Evolutionary conservation across 106 monocot genomes (phyloP).

Genomic region (Dendrobium huoshanense): DNA sequence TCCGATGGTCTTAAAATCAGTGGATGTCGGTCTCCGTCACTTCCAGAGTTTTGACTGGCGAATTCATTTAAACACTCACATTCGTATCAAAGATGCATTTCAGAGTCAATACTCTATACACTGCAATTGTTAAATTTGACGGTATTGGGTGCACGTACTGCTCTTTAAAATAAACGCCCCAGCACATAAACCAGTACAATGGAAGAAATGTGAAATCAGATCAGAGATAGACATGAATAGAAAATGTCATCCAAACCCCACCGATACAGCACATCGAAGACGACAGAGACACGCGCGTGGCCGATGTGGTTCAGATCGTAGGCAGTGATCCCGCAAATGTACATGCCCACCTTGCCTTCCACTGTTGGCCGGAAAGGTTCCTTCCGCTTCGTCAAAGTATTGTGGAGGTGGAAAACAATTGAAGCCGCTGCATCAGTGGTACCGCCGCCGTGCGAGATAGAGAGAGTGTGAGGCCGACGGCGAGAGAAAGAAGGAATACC

Average conservation of each 20-base stretch:
- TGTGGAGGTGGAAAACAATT: slow-evolving; percentile 47
- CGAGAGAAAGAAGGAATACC: background rate
- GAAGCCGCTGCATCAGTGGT: background rate
- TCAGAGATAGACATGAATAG: background rate
- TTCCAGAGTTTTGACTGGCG: too few species aligned
- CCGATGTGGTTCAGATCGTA: slow-evolving; percentile 93
- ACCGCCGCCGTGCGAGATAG: background rate
- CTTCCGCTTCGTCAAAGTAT: slow-evolving; percentile 64
- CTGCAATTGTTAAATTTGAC: background rate
- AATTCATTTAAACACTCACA: too few species aligned
- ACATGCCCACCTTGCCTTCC: slow-evolving; percentile 78
- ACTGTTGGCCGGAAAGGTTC: slow-evolving; percentile 52
- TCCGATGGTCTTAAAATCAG: background rate
- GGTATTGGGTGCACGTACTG: background rate
- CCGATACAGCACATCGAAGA: slow-evolving; percentile 86
- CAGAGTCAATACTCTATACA: background rate
- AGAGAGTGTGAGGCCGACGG: background rate
- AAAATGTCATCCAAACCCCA: slow-evolving; percentile 2
- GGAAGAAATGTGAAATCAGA: background rate
- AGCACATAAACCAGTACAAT: background rate
- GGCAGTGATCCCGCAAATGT: slow-evolving; percentile 83
- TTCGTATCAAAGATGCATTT: background rate
- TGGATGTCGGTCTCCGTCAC: too few species aligned
- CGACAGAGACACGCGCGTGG: slow-evolving; percentile 83
- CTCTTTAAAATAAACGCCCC: background rate